Base-by-base conservation (phyloP, 2,329 filamentous ascomycete genomes). In the Teratosphaeria gauchensis region DNA sequence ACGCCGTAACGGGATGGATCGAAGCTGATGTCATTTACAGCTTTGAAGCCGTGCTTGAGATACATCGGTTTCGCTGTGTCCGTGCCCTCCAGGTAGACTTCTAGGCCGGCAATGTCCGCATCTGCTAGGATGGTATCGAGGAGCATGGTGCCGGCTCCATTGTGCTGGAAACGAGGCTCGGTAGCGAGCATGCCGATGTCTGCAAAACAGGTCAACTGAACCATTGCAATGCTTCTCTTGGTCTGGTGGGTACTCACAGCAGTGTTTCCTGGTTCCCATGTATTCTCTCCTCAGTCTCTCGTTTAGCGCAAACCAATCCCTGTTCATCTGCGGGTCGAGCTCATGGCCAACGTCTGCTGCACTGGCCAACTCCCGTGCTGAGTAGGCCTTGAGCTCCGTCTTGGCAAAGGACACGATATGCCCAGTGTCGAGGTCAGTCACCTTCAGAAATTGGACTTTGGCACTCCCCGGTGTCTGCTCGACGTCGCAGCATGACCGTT, bases 81-180 rank as follows among this genome's bases (percentile, higher is more conserved):
- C 1, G 72, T 75, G 11, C 74, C 71, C 66, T 77, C 75, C 32
- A 78, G 62, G 67, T 78, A 79, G 19, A 67, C 69, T 19, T 71
- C 67, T 35, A 77, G 56, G 0, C 72, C 72, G 11, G 70, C 67
- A n/a, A 66, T 60, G 63, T 78, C 76, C 28, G 75, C 76, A 56
- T 76, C 72, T 21, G 69, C 64, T 19, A 77, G 51, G 7, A 76
- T 75, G 64, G 69, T 71, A 24, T 73, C 65, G 31, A 78, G 59
- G 38, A 78, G 64, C 61, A 77, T 68, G 3, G 61, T 71, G 7
- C 69, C 77, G 9, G 76, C 76, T 1, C 77, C 77, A 16, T 72
- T 71, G 16, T 74, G 66, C 35, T 76, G 75, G 51, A 77, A 70
- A 1, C 70, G 68, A 0, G 76, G 75, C 61, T 75, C 70, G 30